phyloP scores from a whole-genome alignment of 345 rosid species.

The Aquilaria malaccensis region DNA sequence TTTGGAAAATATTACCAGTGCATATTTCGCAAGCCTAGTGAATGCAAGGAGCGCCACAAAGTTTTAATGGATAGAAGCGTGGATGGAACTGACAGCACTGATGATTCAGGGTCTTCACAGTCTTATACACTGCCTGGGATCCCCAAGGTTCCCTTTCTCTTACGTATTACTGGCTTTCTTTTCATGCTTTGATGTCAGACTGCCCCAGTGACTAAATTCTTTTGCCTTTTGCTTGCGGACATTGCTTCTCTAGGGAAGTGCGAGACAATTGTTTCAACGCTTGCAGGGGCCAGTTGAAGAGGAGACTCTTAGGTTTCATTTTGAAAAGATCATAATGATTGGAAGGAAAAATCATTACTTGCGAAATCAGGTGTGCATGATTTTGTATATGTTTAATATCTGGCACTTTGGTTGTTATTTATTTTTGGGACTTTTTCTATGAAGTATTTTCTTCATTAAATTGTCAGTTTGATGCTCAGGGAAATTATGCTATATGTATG shows the following conservation, averaged over 20 bases:
- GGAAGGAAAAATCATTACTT: conserved; percentile 61
- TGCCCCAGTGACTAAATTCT: conserved; percentile 10
- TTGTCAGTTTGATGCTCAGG: too few relatives aligned
- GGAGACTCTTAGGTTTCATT: conserved; percentile 91
- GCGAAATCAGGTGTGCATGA: conserved; percentile 60
- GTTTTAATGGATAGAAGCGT: conserved; percentile 79
- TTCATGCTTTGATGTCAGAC: conserved; percentile 12
- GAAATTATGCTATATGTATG: too few relatives aligned
- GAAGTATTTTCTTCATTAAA: neutral
- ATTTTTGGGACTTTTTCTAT: neutral
- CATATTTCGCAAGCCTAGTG: conserved; percentile 79
- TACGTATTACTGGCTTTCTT: neutral
- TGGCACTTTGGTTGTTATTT: conserved; percentile 10
- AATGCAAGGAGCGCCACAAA: conserved; percentile 98
- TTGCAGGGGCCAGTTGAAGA: conserved; percentile 98
- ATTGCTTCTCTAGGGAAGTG: conserved; percentile 74
- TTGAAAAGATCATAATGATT: conserved; percentile 77
- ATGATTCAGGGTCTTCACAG: conserved; percentile 97
- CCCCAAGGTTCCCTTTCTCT: conserved; percentile 55
- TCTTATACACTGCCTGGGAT: conserved; percentile 99
- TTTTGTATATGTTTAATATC: conserved; percentile 1
- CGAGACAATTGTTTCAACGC: conserved; percentile 94
- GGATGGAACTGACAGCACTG: conserved; percentile 99
- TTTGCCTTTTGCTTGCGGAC: conserved; percentile 8
- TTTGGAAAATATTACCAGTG: conserved; percentile 39